Conservation (phyloP, 2,329 filamentous ascomycete species). For the Aspergillus amoenus region DNA sequence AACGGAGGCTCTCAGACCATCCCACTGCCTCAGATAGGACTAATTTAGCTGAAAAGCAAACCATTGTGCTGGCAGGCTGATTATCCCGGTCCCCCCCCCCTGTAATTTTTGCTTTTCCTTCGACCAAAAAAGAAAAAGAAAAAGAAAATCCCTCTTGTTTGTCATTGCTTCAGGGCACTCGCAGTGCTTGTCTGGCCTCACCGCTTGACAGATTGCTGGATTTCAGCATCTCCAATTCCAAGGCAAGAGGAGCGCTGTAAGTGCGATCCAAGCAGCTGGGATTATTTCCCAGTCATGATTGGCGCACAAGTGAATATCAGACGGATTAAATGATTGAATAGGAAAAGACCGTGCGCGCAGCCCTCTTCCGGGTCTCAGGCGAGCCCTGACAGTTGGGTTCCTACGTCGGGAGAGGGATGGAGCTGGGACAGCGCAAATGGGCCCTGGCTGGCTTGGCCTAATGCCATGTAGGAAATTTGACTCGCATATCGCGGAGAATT, state of each 20-base stretch:
- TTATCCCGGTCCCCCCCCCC: background rate
- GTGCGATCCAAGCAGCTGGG: slow-evolving; percentile 2
- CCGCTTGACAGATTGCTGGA: slow-evolving; percentile 1
- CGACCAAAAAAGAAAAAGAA: too few relatives aligned
- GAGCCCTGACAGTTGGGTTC: slow-evolving; percentile 7
- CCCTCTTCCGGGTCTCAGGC: background rate
- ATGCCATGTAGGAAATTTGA: slow-evolving; percentile 8
- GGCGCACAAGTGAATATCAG: background rate
- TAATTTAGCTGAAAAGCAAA: background rate
- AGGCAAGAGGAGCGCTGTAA: slow-evolving; percentile 6
- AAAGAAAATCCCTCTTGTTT: background rate
- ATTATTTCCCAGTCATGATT: background rate
- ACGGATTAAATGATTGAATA: background rate
- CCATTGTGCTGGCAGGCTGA: background rate
- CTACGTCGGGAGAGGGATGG: background rate
- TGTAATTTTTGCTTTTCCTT: background rate
- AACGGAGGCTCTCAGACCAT: background rate
- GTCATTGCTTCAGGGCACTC: background rate
- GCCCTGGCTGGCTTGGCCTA: background rate
- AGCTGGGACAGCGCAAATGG: background rate
- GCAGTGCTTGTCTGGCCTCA: slow-evolving; percentile 7
- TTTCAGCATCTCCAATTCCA: slow-evolving; percentile 1
- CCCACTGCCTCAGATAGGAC: background rate
- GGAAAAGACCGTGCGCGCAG: slow-evolving; percentile 1
- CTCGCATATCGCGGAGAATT: slow-evolving; percentile 8